These are phyloP conservation scores for Sarocladium kiliense DNA, from an alignment of 2,329 filamentous ascomycete species.

Conservation along the genomic window DNA sequence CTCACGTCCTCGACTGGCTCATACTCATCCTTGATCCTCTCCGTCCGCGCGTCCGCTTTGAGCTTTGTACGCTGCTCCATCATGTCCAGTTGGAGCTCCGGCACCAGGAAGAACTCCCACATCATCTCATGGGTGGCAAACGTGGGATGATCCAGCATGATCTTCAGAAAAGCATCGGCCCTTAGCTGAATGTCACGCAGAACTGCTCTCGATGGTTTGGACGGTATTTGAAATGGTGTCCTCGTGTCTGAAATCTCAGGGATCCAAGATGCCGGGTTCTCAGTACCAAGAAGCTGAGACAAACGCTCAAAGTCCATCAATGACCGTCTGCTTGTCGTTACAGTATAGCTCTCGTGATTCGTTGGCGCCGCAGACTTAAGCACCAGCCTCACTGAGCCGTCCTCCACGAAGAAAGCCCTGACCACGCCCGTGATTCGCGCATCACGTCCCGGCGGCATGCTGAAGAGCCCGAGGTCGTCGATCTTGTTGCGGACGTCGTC, in stretches of 20 bases:
- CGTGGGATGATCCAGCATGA: slow-evolving; percentile 81
- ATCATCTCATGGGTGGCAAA: slow-evolving; percentile 94
- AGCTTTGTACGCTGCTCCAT: slow-evolving; percentile 83
- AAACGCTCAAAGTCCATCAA: slow-evolving; percentile 88
- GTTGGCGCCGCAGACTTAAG: slow-evolving; percentile 89
- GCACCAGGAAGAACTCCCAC: slow-evolving; percentile 98
- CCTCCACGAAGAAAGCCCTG: slow-evolving; percentile 93
- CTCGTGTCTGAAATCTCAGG: slow-evolving; percentile 72
- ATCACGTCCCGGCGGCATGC: slow-evolving; percentile 64
- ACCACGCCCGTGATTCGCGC: slow-evolving; percentile 89
- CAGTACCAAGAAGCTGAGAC: slow-evolving; percentile 73
- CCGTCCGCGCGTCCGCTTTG: slow-evolving; percentile 76
- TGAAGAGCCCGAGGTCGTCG: slow-evolving; percentile 85
- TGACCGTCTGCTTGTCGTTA: slow-evolving; percentile 88
- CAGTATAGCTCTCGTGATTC: slow-evolving; percentile 77
- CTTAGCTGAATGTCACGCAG: slow-evolving; percentile 82
- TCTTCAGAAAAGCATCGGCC: slow-evolving; percentile 82
- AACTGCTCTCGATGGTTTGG: slow-evolving; percentile 81
- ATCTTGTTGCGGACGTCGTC: slow-evolving; percentile 96
- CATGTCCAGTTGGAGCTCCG: slow-evolving; percentile 84
- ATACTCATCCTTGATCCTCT: slow-evolving; percentile 85
- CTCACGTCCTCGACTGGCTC: slow-evolving; percentile 76
- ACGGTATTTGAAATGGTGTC: slow-evolving; percentile 89
- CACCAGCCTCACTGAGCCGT: slow-evolving; percentile 86
- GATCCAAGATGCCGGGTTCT: slow-evolving; percentile 94